These are phyloP conservation scores for Cladorrhinum sp. DNA, from an alignment of 2,329 filamentous ascomycete species.

Conservation along the genomic window DNA sequence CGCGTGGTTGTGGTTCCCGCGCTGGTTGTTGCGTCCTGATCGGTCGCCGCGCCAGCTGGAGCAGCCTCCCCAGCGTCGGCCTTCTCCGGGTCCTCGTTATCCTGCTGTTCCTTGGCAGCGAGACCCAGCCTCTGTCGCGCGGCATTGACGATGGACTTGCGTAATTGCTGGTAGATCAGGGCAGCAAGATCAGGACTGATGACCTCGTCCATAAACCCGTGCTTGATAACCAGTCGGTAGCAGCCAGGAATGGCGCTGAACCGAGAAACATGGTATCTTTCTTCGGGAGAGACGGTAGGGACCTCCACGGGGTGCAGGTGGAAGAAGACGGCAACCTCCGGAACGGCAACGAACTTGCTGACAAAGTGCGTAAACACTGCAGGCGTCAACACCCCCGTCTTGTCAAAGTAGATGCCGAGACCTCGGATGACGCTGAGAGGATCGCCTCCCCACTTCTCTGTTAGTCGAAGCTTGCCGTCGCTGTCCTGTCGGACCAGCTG, in stretches of 20 bases:
- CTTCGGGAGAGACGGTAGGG: constrained; percentile 50
- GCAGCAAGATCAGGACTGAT: constrained; percentile 60
- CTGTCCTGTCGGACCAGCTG: constrained; percentile 32
- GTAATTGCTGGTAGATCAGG: constrained; percentile 55
- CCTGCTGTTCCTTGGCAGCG: constrained; percentile 29
- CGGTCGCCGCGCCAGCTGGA: not conserved
- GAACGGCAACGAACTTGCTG: constrained; percentile 64
- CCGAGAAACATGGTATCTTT: constrained; percentile 47
- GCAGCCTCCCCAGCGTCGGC: too few relatives aligned
- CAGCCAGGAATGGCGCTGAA: constrained; percentile 53
- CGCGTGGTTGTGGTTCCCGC: not conserved
- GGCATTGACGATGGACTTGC: constrained; percentile 15
- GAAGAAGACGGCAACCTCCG: constrained; percentile 70
- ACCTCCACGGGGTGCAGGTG: constrained; percentile 63
- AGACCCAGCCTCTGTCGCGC: constrained; percentile 11
- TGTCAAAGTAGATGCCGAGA: constrained; percentile 75
- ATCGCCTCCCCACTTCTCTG: constrained; percentile 40
- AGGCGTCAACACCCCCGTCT: constrained; percentile 58
- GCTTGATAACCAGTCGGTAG: constrained; percentile 66
- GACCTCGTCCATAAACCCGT: constrained; percentile 71
- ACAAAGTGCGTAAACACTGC: constrained; percentile 71
- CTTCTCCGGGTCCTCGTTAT: constrained; percentile 30
- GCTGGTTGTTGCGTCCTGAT: not conserved
- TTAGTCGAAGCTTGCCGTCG: constrained; percentile 10
- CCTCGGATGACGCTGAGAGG: constrained; percentile 49